Evolutionary conservation across 495 filamentous ascomycete species (phyloP).

Genomic region (Podospora comata): DNA sequence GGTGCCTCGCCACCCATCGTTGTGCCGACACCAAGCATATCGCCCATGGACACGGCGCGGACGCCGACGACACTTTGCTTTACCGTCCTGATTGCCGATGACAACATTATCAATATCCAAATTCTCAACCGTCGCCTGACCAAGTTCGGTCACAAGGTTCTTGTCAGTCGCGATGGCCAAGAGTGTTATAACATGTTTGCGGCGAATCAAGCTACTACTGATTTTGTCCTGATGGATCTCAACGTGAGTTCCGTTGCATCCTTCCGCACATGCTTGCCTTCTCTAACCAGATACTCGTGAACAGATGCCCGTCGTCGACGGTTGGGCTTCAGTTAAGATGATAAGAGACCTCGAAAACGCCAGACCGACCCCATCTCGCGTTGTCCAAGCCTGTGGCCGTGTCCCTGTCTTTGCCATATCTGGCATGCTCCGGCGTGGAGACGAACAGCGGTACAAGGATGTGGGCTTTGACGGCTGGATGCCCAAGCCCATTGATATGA

Average conservation of each 20-base stretch:
- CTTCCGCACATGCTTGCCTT: not conserved
- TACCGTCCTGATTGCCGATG: slow-evolving; percentile 72
- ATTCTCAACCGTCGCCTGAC: slow-evolving; percentile 73
- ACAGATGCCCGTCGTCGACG: slow-evolving; percentile 30
- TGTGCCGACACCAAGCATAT: slow-evolving; percentile 17
- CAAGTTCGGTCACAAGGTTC: slow-evolving; percentile 65
- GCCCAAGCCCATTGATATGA: slow-evolving; percentile 63
- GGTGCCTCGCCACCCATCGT: slow-evolving; percentile 18
- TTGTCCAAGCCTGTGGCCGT: slow-evolving; percentile 21
- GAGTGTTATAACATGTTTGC: slow-evolving; percentile 65
- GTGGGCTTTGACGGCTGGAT: slow-evolving; percentile 70
- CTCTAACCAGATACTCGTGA: not conserved
- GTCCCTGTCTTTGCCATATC: slow-evolving; percentile 26
- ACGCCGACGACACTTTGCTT: slow-evolving; percentile 40
- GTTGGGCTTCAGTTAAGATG: slow-evolving; percentile 20
- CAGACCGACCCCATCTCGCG: slow-evolving; percentile 20
- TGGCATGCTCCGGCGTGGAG: slow-evolving; percentile 24
- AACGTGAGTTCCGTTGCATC: slow-evolving; percentile 17
- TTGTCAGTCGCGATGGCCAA: slow-evolving; percentile 72
- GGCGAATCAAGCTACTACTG: slow-evolving; percentile 19
- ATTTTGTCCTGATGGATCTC: slow-evolving; percentile 30
- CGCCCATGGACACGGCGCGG: slow-evolving; percentile 13
- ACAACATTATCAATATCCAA: slow-evolving; percentile 77
- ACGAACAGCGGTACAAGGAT: slow-evolving; percentile 19
- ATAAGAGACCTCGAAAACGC: slow-evolving; percentile 23